These are phyloP conservation scores for Mucor velutinosus DNA, from an alignment of 371 early-diverging fungal genomes.

Conservation along the genomic window DNA sequence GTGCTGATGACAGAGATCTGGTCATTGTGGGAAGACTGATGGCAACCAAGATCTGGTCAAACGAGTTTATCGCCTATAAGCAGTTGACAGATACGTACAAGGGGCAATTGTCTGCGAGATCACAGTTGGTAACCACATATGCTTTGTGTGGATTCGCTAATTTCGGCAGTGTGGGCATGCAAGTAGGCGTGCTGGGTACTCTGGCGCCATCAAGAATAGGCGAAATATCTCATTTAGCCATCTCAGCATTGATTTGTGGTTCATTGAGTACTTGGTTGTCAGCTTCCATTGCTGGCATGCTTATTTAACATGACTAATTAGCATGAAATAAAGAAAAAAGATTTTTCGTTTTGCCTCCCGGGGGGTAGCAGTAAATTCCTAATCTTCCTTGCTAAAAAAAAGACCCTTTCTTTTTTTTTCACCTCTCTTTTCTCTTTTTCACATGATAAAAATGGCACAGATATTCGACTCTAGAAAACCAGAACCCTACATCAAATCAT, in stretches of 20 bases:
- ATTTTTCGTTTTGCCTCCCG: background rate
- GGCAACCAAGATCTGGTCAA: constrained; percentile 81
- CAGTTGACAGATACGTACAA: constrained; percentile 33
- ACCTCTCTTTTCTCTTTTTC: background rate
- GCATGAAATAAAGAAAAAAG: constrained; percentile 7
- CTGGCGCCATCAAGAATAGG: constrained; percentile 73
- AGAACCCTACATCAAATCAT: constrained; percentile 51
- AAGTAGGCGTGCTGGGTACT: constrained; percentile 73
- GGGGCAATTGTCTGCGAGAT: constrained; percentile 37
- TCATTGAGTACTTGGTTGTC: constrained; percentile 79
- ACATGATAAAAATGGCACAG: constrained; percentile 7
- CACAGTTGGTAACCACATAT: constrained; percentile 61
- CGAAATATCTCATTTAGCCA: constrained; percentile 70
- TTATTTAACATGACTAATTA: constrained; percentile 45
- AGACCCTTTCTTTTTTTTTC: background rate
- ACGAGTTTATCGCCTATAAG: constrained; percentile 86
- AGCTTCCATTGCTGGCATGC: constrained; percentile 77
- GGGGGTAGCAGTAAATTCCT: background rate
- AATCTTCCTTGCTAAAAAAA: background rate
- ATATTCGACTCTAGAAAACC: constrained; percentile 42
- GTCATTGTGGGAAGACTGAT: constrained; percentile 69
- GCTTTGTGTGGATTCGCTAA: constrained; percentile 89
- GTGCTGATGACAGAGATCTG: constrained; percentile 62
- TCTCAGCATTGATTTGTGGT: constrained; percentile 78
- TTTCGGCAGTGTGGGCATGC: constrained; percentile 80